A percentile compares a stretch with the other conserved stretches of the same genome.
Evolutionary conservation across 75 land plant species (phyloP).

Genomic region (Isoetes taiwanensis): DNA sequence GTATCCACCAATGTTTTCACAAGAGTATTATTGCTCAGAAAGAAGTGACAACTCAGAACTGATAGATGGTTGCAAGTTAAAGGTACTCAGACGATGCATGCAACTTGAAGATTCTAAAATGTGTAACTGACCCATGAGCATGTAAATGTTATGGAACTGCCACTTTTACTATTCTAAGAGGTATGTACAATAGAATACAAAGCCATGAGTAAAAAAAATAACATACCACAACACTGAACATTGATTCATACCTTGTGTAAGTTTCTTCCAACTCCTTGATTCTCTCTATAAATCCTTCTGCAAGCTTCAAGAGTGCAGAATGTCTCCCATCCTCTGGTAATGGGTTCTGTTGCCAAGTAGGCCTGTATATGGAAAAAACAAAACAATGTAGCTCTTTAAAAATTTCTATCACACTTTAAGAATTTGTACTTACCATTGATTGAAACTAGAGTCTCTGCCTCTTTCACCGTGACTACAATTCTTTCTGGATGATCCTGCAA

Average conservation of each 20-base stretch:
- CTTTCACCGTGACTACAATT: background rate
- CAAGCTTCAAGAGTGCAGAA: background rate
- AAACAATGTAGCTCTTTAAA: background rate
- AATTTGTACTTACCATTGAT: constrained; percentile 11
- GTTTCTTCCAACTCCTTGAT: constrained; percentile 9
- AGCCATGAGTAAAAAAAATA: too few relatives aligned
- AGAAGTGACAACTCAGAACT: too few relatives aligned
- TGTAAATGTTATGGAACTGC: too few relatives aligned
- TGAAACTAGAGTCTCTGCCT: background rate
- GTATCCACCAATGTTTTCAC: too few relatives aligned
- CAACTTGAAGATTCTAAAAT: too few relatives aligned
- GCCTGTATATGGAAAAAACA: background rate
- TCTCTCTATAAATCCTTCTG: constrained; percentile 10
- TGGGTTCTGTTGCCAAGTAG: background rate
- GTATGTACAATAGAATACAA: too few relatives aligned
- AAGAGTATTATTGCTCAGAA: too few relatives aligned
- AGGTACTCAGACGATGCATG: too few relatives aligned
- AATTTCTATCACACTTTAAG: constrained; percentile 9
- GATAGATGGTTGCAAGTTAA: too few relatives aligned
- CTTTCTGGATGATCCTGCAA: constrained; percentile 13
- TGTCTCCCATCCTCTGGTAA: background rate
- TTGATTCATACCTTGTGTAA: constrained; percentile 10
- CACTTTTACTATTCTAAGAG: too few relatives aligned
- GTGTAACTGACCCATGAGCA: too few relatives aligned
- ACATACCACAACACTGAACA: too few relatives aligned